Base-by-base conservation (phyloP, 129 eudicot genomes). In the Helianthus annuus region DNA sequence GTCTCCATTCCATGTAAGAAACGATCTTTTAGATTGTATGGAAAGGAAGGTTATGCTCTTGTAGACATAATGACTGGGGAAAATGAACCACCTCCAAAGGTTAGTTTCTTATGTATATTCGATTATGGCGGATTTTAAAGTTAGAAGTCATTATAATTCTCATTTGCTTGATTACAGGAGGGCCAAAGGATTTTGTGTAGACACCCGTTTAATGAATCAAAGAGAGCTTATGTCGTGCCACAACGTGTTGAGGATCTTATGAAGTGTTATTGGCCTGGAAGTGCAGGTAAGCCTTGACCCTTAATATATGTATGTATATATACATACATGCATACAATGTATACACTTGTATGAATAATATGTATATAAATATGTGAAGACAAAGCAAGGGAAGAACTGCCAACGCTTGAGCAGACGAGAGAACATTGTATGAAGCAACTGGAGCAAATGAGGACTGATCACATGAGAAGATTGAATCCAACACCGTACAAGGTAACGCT, bases 1-100 rank as follows among this genome's bases (percentile, higher is more conserved):
- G 99, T 95, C 64, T 90, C 99, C 36, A 95, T 90, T 74, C 99
- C 99, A 55, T 95, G 99, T 82, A 95, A 95, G 71, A 95, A 95
- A 54, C 85, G 94, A 27, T 80, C 89, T 61, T 95, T 74, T 86
- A 80, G 99, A 85, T 80, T 95, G 75, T 95, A 95, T 72, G 99
- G 99, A 38, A 95, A 88, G 84, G 99, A 95, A 86, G 91, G 96
- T 51, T 95, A 86, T 60, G 84, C 99, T 27, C 97, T 95, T 75
- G 94, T 95, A 56, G 99, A 95, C 82, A 83, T 95, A 76, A 90
- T 95, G 91, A 84, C 88, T 0, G 99, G 97, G 10, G 99, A 90
- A 81, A 90, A 95, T 69, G 99, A 95, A 80, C 97, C 97, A 60
- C 80, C 96, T 77, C 99, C 99, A 14, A 88, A 88, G 96, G 99